These are phyloP conservation scores for Yarrowia divulgata DNA, from an alignment of 805 yeast species.

Conservation along the genomic window DNA sequence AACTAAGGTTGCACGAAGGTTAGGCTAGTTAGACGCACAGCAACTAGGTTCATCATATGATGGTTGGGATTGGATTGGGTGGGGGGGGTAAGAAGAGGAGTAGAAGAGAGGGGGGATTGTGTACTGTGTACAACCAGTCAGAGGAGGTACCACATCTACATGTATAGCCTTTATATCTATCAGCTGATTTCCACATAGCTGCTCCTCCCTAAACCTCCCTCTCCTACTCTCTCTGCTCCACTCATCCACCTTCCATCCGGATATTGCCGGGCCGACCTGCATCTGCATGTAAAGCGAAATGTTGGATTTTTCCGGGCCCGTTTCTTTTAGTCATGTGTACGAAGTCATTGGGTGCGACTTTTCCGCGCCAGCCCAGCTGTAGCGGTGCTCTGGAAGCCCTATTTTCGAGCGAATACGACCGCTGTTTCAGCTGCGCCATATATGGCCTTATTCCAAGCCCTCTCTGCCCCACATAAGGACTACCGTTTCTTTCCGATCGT, in stretches of 20 bases:
- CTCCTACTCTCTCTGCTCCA: background rate
- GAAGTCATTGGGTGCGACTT: background rate
- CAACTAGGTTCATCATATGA: slow-evolving; percentile 36
- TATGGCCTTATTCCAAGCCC: slow-evolving; percentile 1
- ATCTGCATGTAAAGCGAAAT: slow-evolving; percentile 38
- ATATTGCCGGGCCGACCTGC: slow-evolving; percentile 35
- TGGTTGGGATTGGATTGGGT: slow-evolving; percentile 7
- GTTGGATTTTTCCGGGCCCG: slow-evolving; percentile 37
- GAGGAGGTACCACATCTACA: no score
- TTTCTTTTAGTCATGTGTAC: slow-evolving; percentile 6
- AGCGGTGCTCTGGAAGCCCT: background rate
- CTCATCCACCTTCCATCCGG: slow-evolving; percentile 1
- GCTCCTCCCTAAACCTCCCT: background rate
- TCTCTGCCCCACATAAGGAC: background rate
- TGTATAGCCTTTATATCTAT: no score
- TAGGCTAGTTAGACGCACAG: slow-evolving; percentile 34
- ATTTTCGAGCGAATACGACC: background rate
- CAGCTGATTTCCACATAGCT: background rate
- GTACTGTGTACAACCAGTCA: no score
- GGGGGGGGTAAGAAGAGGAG: background rate
- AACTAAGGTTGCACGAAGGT: slow-evolving; percentile 22
- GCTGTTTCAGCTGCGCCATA: slow-evolving; percentile 14
- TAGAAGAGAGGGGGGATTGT: background rate
- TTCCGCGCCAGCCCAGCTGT: no score
- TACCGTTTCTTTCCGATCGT: background rate